Percentiles rank a stretch among this genome's conserved stretches.
Evolutionary conservation across 495 filamentous ascomycete species (phyloP).

Genomic region (Podospora anserina): DNA sequence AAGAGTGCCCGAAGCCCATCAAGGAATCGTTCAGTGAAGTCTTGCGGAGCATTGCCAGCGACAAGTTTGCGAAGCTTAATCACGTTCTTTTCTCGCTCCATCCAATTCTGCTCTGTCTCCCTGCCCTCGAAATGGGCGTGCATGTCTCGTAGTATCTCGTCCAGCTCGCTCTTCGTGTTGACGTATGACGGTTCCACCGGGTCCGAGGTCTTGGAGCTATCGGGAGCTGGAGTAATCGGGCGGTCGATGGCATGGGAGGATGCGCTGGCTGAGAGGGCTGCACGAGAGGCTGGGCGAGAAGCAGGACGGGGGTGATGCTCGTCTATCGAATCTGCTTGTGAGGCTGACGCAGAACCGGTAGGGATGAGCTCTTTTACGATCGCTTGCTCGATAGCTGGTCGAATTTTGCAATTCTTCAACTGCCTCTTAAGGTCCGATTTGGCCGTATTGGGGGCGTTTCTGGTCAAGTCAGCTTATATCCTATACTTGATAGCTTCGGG

Average conservation of each 20-base stretch:
- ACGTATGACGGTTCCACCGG: slow-evolving; percentile 76
- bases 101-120: slow-evolving; percentile 89
- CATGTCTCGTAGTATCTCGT: slow-evolving; percentile 81
- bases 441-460: slow-evolving; percentile 70
- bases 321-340: slow-evolving; percentile 38
- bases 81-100: slow-evolving; percentile 74
- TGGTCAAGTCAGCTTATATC: slow-evolving; percentile 37
- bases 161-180: slow-evolving; percentile 74
- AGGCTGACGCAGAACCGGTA: slow-evolving; percentile 48
- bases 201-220: slow-evolving; percentile 56
- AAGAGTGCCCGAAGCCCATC: slow-evolving; percentile 67
- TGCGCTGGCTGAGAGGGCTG: slow-evolving; percentile 48
- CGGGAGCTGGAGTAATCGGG: slow-evolving; percentile 47
- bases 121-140: slow-evolving; percentile 76
- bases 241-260: slow-evolving; percentile 49
- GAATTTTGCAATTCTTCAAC: slow-evolving; percentile 70
- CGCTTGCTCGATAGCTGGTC: slow-evolving; percentile 75
- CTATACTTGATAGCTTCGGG: slow-evolving; percentile 15
- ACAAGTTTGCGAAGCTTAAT: slow-evolving; percentile 71
- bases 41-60: slow-evolving; percentile 77
- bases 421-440: slow-evolving; percentile 86
- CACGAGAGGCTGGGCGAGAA: slow-evolving; percentile 33
- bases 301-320: slow-evolving; percentile 37
- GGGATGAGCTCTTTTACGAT: slow-evolving; percentile 72
- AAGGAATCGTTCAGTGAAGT: slow-evolving; percentile 67